These are phyloP conservation scores for Mycosphaerella sp. DNA, from an alignment of 2,329 filamentous ascomycete genomes.

Conservation along the genomic window DNA sequence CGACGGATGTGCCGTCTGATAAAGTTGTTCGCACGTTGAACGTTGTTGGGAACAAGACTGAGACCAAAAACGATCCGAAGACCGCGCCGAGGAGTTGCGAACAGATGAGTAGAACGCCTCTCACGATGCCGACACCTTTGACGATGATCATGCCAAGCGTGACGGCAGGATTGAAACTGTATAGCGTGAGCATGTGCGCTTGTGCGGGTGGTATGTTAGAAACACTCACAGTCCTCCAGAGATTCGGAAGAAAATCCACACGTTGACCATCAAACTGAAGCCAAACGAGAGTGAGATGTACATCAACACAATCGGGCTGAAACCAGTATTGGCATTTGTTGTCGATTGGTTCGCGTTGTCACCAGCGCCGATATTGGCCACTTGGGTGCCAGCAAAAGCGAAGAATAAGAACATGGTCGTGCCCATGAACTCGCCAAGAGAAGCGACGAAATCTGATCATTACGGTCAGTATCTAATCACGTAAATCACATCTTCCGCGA, in stretches of 20 bases:
- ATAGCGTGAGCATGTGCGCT: not conserved
- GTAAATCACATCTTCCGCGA: not conserved
- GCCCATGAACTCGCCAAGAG: constrained; percentile 40
- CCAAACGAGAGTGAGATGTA: constrained; percentile 40
- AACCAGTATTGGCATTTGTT: constrained; percentile 28
- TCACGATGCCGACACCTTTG: constrained; percentile 33
- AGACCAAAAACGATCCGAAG: constrained; percentile 33
- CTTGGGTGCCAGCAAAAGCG: constrained; percentile 42
- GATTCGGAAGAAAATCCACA: constrained; percentile 39
- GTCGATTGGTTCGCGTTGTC: constrained; percentile 19
- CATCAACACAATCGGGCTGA: constrained; percentile 32
- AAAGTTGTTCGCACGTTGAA: constrained; percentile 35
- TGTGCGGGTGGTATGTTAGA: no score
- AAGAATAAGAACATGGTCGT: constrained; percentile 45
- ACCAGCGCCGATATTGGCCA: constrained; percentile 36
- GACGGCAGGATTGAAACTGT: constrained; percentile 35
- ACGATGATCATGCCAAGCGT: constrained; percentile 30
- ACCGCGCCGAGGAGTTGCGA: constrained; percentile 37
- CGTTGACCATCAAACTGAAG: constrained; percentile 39
- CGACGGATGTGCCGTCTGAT: constrained; percentile 33
- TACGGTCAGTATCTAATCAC: constrained; percentile 2
- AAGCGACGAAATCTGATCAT: constrained; percentile 29
- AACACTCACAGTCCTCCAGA: constrained; percentile 31
- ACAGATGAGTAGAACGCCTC: constrained; percentile 33
- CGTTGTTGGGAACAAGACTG: constrained; percentile 35